Percentiles rank a stretch among this genome's conserved stretches.
Evolutionary conservation across 176 grass and related monocot species (phyloP).

Genomic region (Chloris gayana): DNA sequence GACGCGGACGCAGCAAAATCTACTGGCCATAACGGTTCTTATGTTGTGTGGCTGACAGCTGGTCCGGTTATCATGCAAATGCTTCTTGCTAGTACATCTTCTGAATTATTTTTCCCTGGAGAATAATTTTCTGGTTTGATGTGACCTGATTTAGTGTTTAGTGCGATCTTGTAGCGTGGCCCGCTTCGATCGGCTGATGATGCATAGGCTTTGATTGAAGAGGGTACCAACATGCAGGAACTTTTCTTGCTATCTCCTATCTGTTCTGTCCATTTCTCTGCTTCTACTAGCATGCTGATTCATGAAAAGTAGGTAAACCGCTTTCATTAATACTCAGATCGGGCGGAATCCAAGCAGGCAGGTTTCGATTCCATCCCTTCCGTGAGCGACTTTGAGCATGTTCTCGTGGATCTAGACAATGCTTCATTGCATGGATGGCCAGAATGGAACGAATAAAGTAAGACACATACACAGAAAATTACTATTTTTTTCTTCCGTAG

Average conservation of each 20-base stretch:
- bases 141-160: neutral
- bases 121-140: conserved; percentile 20
- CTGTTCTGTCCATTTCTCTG: neutral
- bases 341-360: neutral
- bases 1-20: too few species aligned
- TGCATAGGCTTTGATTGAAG: neutral
- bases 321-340: neutral
- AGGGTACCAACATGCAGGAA: neutral
- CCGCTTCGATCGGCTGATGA: conserved; percentile 6
- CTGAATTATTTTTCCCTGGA: neutral
- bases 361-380: conserved; percentile 18
- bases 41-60: neutral
- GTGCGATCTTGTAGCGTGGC: conserved; percentile 14
- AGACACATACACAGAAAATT: neutral
- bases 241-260: neutral
- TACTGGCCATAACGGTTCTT: neutral
- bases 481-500: neutral
- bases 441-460: neutral
- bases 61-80: neutral
- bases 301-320: conserved; percentile 15
- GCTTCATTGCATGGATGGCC: neutral
- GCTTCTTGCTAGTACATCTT: neutral
- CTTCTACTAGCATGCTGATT: neutral
- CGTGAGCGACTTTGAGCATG: conserved; percentile 4
- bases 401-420: conserved; percentile 34